These are phyloP conservation scores for Nothophoma quercina DNA, from an alignment of 2,329 filamentous ascomycete species.

Conservation along the genomic window DNA sequence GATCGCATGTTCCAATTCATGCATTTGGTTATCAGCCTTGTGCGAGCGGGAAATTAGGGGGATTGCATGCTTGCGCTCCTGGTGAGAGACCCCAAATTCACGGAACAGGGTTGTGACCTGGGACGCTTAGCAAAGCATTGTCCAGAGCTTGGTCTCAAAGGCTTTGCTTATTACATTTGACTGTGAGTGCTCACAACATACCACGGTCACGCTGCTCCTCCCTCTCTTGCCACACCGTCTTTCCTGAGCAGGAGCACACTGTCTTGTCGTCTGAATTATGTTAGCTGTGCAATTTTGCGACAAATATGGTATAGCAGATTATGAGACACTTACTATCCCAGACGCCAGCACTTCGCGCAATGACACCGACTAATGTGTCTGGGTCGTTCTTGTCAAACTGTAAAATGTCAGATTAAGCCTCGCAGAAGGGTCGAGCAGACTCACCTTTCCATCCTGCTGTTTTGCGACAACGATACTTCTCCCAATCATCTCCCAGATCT, in stretches of 20 bases:
- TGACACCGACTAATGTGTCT: constrained; percentile 88
- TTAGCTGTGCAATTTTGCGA: constrained; percentile 3
- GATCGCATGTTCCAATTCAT: not conserved
- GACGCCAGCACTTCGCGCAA: constrained; percentile 94
- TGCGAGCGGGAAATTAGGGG: too few relatives aligned
- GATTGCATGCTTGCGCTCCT: not conserved
- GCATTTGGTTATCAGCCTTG: too few relatives aligned
- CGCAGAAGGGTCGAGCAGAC: too few relatives aligned
- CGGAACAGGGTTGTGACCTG: too few relatives aligned
- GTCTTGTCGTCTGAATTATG: constrained; percentile 80
- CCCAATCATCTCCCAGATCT: constrained; percentile 96
- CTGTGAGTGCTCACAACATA: constrained; percentile 72
- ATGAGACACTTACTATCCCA: constrained; percentile 69
- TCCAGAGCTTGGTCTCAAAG: too few relatives aligned
- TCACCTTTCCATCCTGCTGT: constrained; percentile 62
- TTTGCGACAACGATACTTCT: constrained; percentile 87
- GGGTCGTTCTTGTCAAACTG: constrained; percentile 68
- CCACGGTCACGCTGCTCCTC: constrained; percentile 87
- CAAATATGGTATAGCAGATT: too few relatives aligned
- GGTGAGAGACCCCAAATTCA: too few relatives aligned
- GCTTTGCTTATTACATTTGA: not conserved
- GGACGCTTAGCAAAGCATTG: too few relatives aligned
- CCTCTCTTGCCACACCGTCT: constrained; percentile 97
- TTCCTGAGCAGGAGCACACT: constrained; percentile 95
- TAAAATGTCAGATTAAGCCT: constrained; percentile 5